phyloP scores from a whole-genome alignment of 2,329 filamentous ascomycete species.

The Alternaria hordeiaustralica region DNA sequence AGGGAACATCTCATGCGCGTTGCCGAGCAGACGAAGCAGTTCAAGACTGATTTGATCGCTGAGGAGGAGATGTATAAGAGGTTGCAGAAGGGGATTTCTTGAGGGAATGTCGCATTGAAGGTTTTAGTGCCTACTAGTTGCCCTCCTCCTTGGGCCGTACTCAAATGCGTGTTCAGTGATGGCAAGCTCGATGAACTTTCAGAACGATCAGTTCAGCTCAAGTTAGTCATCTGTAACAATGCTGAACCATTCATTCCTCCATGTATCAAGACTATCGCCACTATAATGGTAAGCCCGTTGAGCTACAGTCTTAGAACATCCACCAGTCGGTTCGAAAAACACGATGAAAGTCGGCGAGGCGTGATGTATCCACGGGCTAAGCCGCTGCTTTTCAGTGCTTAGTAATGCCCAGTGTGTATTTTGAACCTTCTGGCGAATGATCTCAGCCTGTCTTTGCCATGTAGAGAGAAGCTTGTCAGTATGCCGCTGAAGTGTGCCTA shows the following conservation, averaged over 20 bases:
- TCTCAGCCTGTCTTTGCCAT: not conserved
- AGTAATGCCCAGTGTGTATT: not conserved
- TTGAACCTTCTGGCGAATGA: not conserved
- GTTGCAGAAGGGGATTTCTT: not conserved
- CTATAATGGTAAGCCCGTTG: not conserved
- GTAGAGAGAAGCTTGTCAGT: not conserved
- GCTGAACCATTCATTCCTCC: not conserved
- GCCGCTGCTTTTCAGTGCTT: not conserved
- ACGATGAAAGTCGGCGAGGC: not conserved
- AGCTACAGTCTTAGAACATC: not conserved
- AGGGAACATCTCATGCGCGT: not conserved
- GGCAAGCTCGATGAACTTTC: not conserved
- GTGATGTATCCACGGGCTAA: not conserved
- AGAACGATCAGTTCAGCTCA: not conserved
- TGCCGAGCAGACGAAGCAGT: not conserved
- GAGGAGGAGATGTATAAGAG: not conserved
- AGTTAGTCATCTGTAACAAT: not conserved
- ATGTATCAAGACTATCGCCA: not conserved
- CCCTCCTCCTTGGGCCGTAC: not conserved
- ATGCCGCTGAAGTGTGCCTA: not conserved
- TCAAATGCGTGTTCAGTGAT: not conserved
- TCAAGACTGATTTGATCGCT: not conserved
- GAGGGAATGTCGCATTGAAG: not conserved
- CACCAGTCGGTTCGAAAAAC: not conserved
- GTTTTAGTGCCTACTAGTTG: not conserved